Evolutionary conservation across 169 alveolate species (phyloP), one percentile per base, ranked within the genome.

Genomic region (Plasmodium chabaudi): DNA sequence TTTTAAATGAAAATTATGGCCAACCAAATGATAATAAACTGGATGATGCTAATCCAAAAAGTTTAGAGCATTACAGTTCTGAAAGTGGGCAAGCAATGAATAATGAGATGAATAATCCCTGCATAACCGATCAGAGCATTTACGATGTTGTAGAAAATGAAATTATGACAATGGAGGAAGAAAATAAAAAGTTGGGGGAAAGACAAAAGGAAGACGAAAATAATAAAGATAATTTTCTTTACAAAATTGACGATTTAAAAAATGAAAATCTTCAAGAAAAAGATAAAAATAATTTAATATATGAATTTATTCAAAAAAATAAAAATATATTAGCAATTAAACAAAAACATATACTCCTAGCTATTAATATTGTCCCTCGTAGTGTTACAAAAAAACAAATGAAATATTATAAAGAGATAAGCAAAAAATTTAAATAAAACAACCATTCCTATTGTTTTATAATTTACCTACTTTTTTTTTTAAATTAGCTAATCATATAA

Each of bases 221-320:
- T 34, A 34, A 34, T 34, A 56, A 74, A 9, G 34, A 61, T 13
- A 74, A 74, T 63, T 23, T 6, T 53, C 34, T 23, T 13, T 74
- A 44, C 74, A 13, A 61, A 74, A 74, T 74, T 13, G 61, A 60
- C 9, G 61, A 61, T 74, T 74, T 68, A 55, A 67, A 79, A 67
- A 79, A 79, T 67, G 61, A 79, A 34, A 25, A 46, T 6, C 17
- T 79, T 65, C 21, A 60, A 23, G 89, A 79, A 61, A 64, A 79
- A 9, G 89, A 64, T 27, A 79, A 67, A 47, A 79, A 79, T 67
- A 67, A 79, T 63, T 79, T 79, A 79, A 79, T 79, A 53, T 79
- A 79, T 53, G 89, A 79, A 25, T 79, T 53, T 17, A 79, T 79
- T 65, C 89, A 79, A 79, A 79, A 59, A 59, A 79, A 79, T 79